Base-by-base conservation (phyloP, 345 rosid species). In the Corymbia maculata region DNA sequence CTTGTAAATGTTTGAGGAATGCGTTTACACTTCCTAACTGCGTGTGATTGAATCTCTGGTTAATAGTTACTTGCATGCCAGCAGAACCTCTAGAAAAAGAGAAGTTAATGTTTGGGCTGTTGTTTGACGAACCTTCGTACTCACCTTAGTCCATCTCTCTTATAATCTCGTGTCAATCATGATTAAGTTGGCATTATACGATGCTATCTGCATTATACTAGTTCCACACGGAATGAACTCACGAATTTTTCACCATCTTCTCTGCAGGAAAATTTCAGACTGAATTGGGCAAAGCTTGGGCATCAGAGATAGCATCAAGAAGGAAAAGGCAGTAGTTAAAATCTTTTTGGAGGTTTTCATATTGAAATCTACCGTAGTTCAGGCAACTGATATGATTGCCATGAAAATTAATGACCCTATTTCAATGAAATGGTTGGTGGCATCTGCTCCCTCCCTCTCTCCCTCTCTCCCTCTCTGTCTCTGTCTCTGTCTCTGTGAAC, bases 241-340 rank as follows among this genome's bases (percentile, higher is more conserved):
- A 70, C 24, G 17, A 21, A 22, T 7, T 0, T 75, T 42, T 75
- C 49, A 1, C 49, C 49, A 19, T 19, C 55, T 49, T 85, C 79
- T 88, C 53, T 94, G 87, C 97, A 97, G 97, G 98, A 64, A 97
- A 94, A 91, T 94, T 97, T 86, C 99, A 94, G 93, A 97, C 98
- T 7, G 96, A 97, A 21, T 88, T 97, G 79, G 98, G 99, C 86
- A 96, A 95, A 90, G 97, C 98, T 85, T 97, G 98, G 98, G 99
- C 99, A 4, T 88, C 45, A 15, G 98, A 97, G 92, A 93, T 97
- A 85, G 96, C 91, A 87, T 94, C 96, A 42, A 96, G 99, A 91
- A 95, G 96, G 90, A 93, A 90, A 89, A 91, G 89, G 68, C 89
- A 85, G 32, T 90, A 90, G 90, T 47, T 24, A 15, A 15, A 15